Evolutionary conservation across 2,329 filamentous ascomycete genomes (phyloP), one percentile per base, ranked within the genome.

Genomic region (Ophiocordyceps robertsii): DNA sequence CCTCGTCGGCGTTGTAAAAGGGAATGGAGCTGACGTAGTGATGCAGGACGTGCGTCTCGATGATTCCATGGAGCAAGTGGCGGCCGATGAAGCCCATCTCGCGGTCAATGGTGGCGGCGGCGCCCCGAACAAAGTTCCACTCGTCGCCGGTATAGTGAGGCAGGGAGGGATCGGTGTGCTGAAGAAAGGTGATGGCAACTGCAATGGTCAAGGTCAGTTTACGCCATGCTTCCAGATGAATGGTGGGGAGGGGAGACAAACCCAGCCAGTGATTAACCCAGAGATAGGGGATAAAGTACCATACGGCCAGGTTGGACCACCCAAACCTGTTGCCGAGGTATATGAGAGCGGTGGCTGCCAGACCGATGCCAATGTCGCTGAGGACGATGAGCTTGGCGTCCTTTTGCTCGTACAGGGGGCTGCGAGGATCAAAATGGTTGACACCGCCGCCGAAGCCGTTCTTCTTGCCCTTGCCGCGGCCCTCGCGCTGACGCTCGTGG

Each of bases 211-310:
- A 62, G 56, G 57, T 56, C 44, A 51, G 50, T 44, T 44, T 43
- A 8, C 11, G 17, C 12, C 19, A 3, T 19, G 12, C 35, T 12
- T 13, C 32, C 38, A 10, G 13, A 21, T 8, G 4, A 8, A 13
- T 16, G 10, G 27, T 13, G 14, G 36, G n/a, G 29, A 35, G 38
- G 14, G 41, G 44, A 43, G 41, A 75, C 84, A 74, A 80, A 92
- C 86, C 85, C 44, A 96, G 83, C 90, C 90, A 96, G 77, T 95
- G 88, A 77, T 96, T 94, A 44, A 95, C 89, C 90, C 90, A 95
- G 47, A 95, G 73, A 64, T 96, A 98, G 32, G 92, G 92, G 45
- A 93, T 59, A 57, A 89, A 80, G 69, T 98, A 98, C 90, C 92
- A 96, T 49, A 98, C 83, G 46, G 84, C 68, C 61, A 96, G 71